phyloP scores from a whole-genome alignment of 2,329 filamentous ascomycete genomes.

The Aureobasidium musti region DNA sequence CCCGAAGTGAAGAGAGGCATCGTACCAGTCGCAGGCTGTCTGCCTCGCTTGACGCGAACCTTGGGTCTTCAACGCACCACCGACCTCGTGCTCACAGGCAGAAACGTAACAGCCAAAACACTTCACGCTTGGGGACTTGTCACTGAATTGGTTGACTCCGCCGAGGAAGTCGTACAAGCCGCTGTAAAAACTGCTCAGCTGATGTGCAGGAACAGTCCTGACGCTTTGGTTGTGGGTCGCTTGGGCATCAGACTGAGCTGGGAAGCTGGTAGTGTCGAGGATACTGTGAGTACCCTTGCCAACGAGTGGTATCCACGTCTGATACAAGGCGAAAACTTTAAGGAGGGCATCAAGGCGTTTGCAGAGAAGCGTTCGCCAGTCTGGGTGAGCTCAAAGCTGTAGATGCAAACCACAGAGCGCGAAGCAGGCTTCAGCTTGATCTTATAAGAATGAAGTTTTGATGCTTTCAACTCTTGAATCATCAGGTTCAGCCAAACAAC shows the following conservation, averaged over 20 bases:
- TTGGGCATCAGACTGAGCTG: constrained; percentile 33
- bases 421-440: too few relatives aligned
- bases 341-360: constrained; percentile 56
- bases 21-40: constrained; percentile 55
- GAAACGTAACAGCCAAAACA: constrained; percentile 50
- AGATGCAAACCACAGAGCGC: constrained; percentile 5
- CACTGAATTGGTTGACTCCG: constrained; percentile 44
- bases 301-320: constrained; percentile 47
- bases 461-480: too few relatives aligned
- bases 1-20: constrained; percentile 59
- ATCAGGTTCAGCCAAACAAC: too few relatives aligned
- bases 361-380: constrained; percentile 53
- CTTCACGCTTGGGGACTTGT: constrained; percentile 48
- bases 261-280: constrained; percentile 33
- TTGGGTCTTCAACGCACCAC: constrained; percentile 53
- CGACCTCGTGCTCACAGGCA: constrained; percentile 55
- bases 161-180: constrained; percentile 36
- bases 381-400: constrained; percentile 55
- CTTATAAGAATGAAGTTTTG: neutral
- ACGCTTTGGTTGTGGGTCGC: constrained; percentile 33
- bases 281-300: constrained; percentile 42
- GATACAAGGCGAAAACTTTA: constrained; percentile 52
- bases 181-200: constrained; percentile 32
- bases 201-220: constrained; percentile 34
- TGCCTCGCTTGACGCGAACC: constrained; percentile 54